Percentiles rank a stretch among this genome's conserved stretches.
phyloP scores from a whole-genome alignment of 2,329 filamentous ascomycete genomes.

The Clarireedia paspali region DNA sequence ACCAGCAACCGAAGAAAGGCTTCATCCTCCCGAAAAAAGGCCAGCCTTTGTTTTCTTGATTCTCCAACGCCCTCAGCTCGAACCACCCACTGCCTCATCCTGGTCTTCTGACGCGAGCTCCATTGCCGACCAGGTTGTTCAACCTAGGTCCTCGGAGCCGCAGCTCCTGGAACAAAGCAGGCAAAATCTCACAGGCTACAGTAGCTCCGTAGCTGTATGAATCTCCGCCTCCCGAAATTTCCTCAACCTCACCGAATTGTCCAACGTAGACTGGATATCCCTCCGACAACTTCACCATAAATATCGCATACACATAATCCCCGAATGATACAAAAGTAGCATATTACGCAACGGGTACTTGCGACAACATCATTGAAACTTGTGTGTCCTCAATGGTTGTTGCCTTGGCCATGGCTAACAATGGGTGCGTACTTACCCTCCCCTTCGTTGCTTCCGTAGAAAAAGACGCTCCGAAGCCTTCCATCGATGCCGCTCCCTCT shows the following conservation, averaged over 20 bases:
- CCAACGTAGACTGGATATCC: background rate
- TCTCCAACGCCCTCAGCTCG: too few species aligned
- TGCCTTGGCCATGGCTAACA: slow-evolving; percentile 22
- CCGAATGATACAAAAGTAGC: background rate
- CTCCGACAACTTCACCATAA: background rate
- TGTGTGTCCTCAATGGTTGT: slow-evolving; percentile 20
- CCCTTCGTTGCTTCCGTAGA: background rate
- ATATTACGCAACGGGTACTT: slow-evolving; percentile 3
- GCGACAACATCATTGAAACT: slow-evolving; percentile 1
- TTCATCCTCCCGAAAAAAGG: too few species aligned
- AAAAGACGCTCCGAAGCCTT: background rate
- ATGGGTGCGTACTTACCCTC: slow-evolving; percentile 22
- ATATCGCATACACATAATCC: background rate
- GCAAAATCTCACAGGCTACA: background rate
- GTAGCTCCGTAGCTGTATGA: background rate
- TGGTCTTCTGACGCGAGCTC: background rate
- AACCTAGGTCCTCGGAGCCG: background rate
- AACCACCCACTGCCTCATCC: background rate
- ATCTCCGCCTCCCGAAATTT: background rate
- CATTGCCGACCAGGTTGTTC: background rate
- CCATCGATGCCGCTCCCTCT: too few species aligned
- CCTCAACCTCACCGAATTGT: background rate
- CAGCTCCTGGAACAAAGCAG: background rate
- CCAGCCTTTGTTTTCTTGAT: too few species aligned
- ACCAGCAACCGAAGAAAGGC: background rate